Evolutionary conservation across 2,329 filamentous ascomycete genomes (phyloP), one percentile per base, ranked within the genome.

Genomic region (Rhexocercosporidium sp.): DNA sequence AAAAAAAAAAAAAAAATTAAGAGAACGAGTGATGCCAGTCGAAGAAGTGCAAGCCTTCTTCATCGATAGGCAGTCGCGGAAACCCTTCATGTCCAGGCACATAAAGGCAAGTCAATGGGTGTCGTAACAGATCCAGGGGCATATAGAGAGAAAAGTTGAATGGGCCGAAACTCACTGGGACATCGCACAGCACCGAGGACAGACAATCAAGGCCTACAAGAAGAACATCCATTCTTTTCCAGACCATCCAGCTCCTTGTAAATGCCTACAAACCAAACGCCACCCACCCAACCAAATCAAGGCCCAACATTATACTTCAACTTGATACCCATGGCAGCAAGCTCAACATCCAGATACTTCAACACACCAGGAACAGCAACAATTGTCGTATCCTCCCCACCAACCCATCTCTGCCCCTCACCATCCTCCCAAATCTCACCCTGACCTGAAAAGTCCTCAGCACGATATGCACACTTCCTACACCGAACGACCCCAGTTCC

Each of bases 281-380:
- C 44, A 47, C 41, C 25, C 4, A 39, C 41, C 53, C 18, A 29
- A 37, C 39, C 46, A 49, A 29, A 69, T 73, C 59, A 74, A 46
- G 75, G 76, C 16, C 73, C 85, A 73, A 98, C 91, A 79, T 91
- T 90, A 78, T 97, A 98, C 84, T 93, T 97, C 81, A 99, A 88
- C 81, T 94, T 91, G 63, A 99, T 90, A 62, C 96, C 96, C 96
- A 99, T 99, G 65, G 94, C 94, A 41, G 94, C 93, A 74, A 99
- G 82, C 81, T 99, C 96, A 22, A 97, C 94, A 81, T 99, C 96
- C 72, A 99, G 81, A 82, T 92, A 98, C 81, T 92, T 93, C 79
- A 99, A 82, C 64, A 97, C 96, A 70, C 94, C 95, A 0, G 96
- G 96, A 18, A 99, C 92, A 63, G 94, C 94, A 41, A 99, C 93